Evolutionary conservation across 495 filamentous ascomycete species (phyloP), one percentile per base, ranked within the genome.

Genomic region (Podospora fimiseda): DNA sequence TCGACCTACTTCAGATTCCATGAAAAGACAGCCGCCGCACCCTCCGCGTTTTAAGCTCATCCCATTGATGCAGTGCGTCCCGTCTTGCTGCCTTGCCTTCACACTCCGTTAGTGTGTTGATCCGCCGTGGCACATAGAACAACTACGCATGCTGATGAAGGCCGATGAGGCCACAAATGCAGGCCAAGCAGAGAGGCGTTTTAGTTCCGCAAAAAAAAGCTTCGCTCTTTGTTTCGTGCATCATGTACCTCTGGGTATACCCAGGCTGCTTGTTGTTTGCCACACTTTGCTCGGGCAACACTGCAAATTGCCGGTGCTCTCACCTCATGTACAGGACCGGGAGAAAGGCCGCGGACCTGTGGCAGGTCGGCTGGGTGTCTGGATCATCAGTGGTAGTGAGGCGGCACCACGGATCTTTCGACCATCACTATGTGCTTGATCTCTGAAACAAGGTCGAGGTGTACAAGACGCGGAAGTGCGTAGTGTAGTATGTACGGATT

Each of bases 261-360:
- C n/a, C n/a, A n/a, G n/a, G n/a, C n/a, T n/a, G n/a, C n/a, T n/a
- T n/a, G n/a, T n/a, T 22, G 21, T 24, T 23, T 16, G 9, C 20
- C 15, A 7, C 23, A 3, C 5, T 24, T 3, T 24, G 23, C 20
- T 47, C 23, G 23, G 23, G 9, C 14, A 7, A 24, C 21, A 47
- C 44, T 47, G 44, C 44, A 47, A 23, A 14, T 47, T 15, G 16
- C 44, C 44, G 44, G 44, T 14, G 44, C 27, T 11, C 27, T 33
- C 27, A 33, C 6, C 6, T 33, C 11, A 33, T 33, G 27, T 33
- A 33, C 27, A 33, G 11, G 27, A 33, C 5, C 5, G 11, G 11
- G 27, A 33, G 11, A 33, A 33, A 33, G 11, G 27, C 27, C 27
- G 27, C 27, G 6, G 5, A 11, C 27, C 27, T n/a, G 27, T 33